Evolutionary conservation across 148 eudicot species (phyloP).

Genomic region (Gaultheria prostrata): DNA sequence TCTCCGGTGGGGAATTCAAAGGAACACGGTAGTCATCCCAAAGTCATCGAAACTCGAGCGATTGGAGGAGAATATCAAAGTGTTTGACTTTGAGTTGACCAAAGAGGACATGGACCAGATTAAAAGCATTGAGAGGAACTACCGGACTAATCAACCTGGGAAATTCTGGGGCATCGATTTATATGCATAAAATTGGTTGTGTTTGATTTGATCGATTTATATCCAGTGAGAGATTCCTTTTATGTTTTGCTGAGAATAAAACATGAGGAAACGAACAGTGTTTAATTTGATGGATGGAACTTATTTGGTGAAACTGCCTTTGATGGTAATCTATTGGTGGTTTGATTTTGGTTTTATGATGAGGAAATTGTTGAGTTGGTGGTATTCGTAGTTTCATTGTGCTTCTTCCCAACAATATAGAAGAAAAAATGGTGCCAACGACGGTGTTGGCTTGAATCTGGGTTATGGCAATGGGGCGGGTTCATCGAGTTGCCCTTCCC

Average conservation of each 20-base stretch:
- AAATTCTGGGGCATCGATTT: constrained; percentile 86
- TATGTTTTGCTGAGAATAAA: background rate
- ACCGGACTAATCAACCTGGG: constrained; percentile 78
- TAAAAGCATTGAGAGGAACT: constrained; percentile 62
- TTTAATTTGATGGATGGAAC: background rate
- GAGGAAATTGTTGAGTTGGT: background rate
- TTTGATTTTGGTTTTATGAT: background rate
- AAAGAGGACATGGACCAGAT: constrained; percentile 80
- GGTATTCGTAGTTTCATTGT: background rate
- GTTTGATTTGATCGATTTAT: background rate
- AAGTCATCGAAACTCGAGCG: constrained; percentile 80
- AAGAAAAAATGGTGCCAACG: no score
- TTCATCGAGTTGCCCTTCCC: background rate
- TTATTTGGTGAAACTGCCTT: background rate
- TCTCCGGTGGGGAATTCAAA: constrained; percentile 88
- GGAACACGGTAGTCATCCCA: constrained; percentile 74
- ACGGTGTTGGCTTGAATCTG: background rate
- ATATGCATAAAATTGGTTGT: constrained; percentile 35
- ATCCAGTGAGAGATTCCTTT: background rate
- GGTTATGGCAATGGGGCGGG: background rate
- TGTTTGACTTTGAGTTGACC: constrained; percentile 68
- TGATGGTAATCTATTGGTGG: background rate
- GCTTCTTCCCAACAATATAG: background rate
- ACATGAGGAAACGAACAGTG: background rate
- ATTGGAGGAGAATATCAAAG: constrained; percentile 61